Evolutionary conservation across 345 rosid genomes (phyloP).

Genomic region (Nasturtium officinale): DNA sequence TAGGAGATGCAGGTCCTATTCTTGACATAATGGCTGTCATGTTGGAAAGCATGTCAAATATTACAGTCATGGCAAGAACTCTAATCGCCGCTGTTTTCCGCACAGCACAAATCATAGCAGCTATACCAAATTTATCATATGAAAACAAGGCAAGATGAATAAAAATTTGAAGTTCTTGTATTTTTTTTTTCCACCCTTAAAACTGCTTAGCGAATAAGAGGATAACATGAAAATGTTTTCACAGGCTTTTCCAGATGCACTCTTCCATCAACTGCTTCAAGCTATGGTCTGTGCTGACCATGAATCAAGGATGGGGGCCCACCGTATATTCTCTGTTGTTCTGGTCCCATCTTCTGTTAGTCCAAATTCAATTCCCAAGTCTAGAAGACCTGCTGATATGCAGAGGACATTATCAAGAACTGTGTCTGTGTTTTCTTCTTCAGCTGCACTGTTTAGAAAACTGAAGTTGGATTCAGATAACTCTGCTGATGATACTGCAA

Average conservation of each 20-base stretch:
- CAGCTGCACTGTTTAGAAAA: slow-evolving; percentile 71
- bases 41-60: slow-evolving; percentile 75
- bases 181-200: neutral
- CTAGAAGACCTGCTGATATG: slow-evolving; percentile 48
- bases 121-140: slow-evolving; percentile 64
- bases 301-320: slow-evolving; percentile 71
- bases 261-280: slow-evolving; percentile 66
- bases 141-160: slow-evolving; percentile 60
- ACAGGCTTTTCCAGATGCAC: slow-evolving; percentile 75
- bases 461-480: slow-evolving; percentile 48
- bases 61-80: slow-evolving; percentile 67
- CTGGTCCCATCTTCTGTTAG: slow-evolving; percentile 72
- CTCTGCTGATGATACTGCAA: slow-evolving; percentile 43
- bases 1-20: slow-evolving; percentile 84
- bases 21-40: slow-evolving; percentile 82
- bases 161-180: slow-evolving; percentile 9
- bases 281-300: slow-evolving; percentile 69
- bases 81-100: slow-evolving; percentile 62
- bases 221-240: slow-evolving; percentile 24
- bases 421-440: slow-evolving; percentile 73
- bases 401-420: slow-evolving; percentile 72
- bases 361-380: slow-evolving; percentile 46
- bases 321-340: slow-evolving; percentile 68
- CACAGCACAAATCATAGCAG: slow-evolving; percentile 72
- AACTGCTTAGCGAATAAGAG: slow-evolving; percentile 11